These are phyloP conservation scores for Colletotrichum limetticola DNA, from an alignment of 2,329 filamentous ascomycete species.

Conservation along the genomic window DNA sequence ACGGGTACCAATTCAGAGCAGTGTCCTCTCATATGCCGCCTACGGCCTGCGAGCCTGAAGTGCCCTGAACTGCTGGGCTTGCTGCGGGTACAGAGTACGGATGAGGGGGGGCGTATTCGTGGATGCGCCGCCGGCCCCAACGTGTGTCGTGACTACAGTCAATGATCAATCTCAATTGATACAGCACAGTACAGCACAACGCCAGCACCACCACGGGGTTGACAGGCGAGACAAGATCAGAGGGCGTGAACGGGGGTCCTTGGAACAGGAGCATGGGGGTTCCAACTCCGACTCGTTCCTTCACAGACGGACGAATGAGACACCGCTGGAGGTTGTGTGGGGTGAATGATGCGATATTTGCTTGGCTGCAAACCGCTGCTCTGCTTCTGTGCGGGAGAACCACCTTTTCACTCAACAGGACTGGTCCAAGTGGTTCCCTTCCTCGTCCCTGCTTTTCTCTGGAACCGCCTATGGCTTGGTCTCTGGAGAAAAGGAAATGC, in stretches of 20 bases:
- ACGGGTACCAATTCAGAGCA: background rate
- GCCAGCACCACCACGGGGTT: background rate
- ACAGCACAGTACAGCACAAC: background rate
- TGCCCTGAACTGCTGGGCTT: background rate
- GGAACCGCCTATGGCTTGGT: background rate
- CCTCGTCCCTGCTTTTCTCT: constrained; percentile 3
- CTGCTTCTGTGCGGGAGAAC: background rate
- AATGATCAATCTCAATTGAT: constrained; percentile 17
- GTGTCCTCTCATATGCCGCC: background rate
- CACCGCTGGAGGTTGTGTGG: background rate
- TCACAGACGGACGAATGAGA: constrained; percentile 22
- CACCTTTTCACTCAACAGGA: background rate
- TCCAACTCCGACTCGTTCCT: constrained; percentile 10
- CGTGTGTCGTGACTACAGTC: constrained; percentile 17
- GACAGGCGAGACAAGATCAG: constrained; percentile 1
- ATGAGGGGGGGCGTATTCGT: constrained; percentile 16
- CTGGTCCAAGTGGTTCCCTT: background rate
- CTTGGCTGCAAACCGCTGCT: constrained; percentile 18
- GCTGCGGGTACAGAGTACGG: constrained; percentile 9
- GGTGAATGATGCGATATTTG: constrained; percentile 28
- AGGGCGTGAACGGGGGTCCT: background rate
- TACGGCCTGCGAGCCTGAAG: background rate
- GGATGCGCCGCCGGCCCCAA: background rate
- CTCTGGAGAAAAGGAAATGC: constrained; percentile 20
- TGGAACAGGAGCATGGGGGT: constrained; percentile 12